Conservation (phyloP, 345 rosid species). For the Populus ilicifolia region DNA sequence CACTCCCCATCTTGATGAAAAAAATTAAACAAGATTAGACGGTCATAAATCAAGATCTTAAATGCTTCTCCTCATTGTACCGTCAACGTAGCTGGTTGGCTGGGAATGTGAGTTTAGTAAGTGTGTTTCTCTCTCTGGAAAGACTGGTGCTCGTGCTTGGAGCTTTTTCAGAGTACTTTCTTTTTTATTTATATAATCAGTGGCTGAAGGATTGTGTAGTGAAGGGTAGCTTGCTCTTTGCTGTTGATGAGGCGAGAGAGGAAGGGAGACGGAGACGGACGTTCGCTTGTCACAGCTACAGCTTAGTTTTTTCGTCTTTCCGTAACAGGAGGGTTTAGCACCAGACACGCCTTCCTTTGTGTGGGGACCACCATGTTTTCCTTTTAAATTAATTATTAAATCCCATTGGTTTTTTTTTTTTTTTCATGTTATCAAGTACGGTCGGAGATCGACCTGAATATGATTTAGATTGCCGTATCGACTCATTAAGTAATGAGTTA, state of each 20-base stretch:
- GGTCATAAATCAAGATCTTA: conserved; percentile 1
- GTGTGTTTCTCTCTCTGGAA: not conserved
- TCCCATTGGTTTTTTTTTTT: not conserved
- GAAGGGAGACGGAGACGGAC: conserved; percentile 1
- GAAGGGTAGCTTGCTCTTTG: not conserved
- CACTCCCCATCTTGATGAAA: conserved; percentile 45
- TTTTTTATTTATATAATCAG: not conserved
- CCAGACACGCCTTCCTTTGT: conserved; percentile 17
- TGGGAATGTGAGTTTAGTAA: not conserved
- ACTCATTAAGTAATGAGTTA: no score
- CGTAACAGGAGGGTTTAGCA: conserved; percentile 3
- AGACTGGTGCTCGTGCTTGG: not conserved
- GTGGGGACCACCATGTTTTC: not conserved
- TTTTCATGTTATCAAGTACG: not conserved
- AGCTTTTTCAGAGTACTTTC: not conserved
- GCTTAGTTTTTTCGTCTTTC: not conserved
- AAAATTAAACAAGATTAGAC: not conserved
- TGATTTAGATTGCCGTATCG: no score
- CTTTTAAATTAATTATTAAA: no score
- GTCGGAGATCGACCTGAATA: no score
- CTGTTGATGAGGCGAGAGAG: not conserved
- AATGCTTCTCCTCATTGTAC: not conserved
- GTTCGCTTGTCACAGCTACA: not conserved
- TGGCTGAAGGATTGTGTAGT: not conserved
- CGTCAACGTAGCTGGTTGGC: not conserved